Evolutionary conservation across 177 flowering plant species (phyloP), one percentile per base, ranked within the genome.

Genomic region (Viscum album): DNA sequence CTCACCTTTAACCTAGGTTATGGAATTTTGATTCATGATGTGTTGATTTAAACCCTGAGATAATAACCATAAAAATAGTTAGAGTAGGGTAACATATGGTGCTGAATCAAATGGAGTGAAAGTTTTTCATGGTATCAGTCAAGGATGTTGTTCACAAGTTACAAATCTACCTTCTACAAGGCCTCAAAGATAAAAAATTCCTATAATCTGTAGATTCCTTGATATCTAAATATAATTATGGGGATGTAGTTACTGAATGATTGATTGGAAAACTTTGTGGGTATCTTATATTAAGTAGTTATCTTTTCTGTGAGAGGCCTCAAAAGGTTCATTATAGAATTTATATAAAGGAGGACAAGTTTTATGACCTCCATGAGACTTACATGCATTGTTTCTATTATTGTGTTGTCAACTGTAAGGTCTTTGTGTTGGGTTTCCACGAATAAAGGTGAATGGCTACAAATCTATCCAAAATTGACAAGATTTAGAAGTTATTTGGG

Each of bases 211-310:
- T 93, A 15, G 97, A 92, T 1, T 73, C 83, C 16, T n/a, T 94
- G 35, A 66, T 94, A 68, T 87, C 94, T 12, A 76, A 74, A 34
- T 60, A 77, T 26, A 90, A 95, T 72, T 94, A 89, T 64, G 77
- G 83, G 34, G 96, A 92, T 75, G 94, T 92, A 12, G 97, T 92
- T 32, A 84, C 83, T 1, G 97, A 92, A 73, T 80, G 97, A 23
- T 70, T 88, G 0, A 89, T 89, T 59, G 68, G 74, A 0, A 76
- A 83, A 26, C 61, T 73, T 30, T 94, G 97, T 61, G 97, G 99
- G 33, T 88, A 89, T 74, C 99, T 96, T 10, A 82, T 90, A 33
- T 94, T 96, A 70, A 13, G 33, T 41, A 87, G 83, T 50, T 0
- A 82, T 7, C 75, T 92, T 62, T 86, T 86, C 1, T 64, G 77